Percentiles rank a stretch among this genome's conserved stretches.
These are phyloP conservation scores for Fusarium lateritium DNA, from an alignment of 2,329 filamentous ascomycete species.

Conservation along the genomic window DNA sequence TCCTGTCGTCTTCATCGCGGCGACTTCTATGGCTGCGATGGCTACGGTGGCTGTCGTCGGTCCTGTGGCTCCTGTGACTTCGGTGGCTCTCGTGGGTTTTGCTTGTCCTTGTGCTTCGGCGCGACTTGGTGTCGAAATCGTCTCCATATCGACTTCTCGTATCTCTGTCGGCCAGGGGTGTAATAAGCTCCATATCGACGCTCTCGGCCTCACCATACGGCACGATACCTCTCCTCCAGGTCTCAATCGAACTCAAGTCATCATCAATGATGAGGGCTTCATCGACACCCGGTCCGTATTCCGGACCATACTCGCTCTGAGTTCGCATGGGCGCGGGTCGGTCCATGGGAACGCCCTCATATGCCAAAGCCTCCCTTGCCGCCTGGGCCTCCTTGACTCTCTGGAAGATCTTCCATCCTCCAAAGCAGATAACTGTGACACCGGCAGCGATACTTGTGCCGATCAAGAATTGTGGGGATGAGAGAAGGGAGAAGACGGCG, in stretches of 20 bases:
- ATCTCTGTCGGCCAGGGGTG: slow-evolving; percentile 66
- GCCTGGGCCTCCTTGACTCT: slow-evolving; percentile 71
- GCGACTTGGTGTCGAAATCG: slow-evolving; percentile 58
- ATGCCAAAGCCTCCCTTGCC: slow-evolving; percentile 50
- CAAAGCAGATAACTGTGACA: slow-evolving; percentile 95
- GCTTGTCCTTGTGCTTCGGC: slow-evolving; percentile 53
- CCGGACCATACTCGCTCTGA: slow-evolving; percentile 51
- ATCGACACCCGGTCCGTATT: slow-evolving; percentile 59
- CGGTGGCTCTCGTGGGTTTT: slow-evolving; percentile 50
- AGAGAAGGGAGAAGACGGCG: slow-evolving; percentile 86
- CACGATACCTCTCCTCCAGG: slow-evolving; percentile 70
- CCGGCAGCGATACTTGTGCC: slow-evolving; percentile 90
- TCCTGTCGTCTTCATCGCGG: slow-evolving; percentile 40
- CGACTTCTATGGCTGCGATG: slow-evolving; percentile 48
- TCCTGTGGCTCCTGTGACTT: slow-evolving; percentile 49
- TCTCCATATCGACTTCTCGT: slow-evolving; percentile 56
- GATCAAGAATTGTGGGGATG: slow-evolving; percentile 94
- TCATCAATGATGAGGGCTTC: slow-evolving; percentile 72
- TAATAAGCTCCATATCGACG: slow-evolving; percentile 71
- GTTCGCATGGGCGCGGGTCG: slow-evolving; percentile 48
- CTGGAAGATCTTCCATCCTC: slow-evolving; percentile 98
- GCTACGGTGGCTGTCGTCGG: slow-evolving; percentile 51
- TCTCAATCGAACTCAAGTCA: slow-evolving; percentile 71
- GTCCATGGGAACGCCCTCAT: slow-evolving; percentile 44
- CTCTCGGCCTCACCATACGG: slow-evolving; percentile 62